Evolutionary conservation across 768 basidiomycete species (phyloP), one percentile per base, ranked within the genome.

Genomic region (Lanmaoa rubissima): DNA sequence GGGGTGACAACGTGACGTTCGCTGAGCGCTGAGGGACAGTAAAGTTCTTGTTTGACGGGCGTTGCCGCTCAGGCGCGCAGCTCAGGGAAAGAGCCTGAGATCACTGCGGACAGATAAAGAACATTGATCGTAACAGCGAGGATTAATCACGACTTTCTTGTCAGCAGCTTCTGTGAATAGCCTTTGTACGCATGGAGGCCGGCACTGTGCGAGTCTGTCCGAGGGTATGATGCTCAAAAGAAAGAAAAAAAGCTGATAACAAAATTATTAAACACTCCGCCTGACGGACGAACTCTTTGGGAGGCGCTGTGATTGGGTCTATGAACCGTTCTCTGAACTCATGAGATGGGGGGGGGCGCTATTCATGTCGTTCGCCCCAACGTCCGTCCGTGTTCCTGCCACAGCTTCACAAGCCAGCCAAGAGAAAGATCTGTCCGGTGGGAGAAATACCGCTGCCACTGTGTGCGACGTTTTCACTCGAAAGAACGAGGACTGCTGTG

Each of bases 31-130:
- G 32, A 17, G 9, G 32, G 9, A 4, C n/a, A 46, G 26, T 13
- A 28, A 28, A 28, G 28, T 39, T 35, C 38, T 31, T 2, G 11
- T 46, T 7, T n/a, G 38, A 35, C 32, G 26, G 42, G 4, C 17
- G 12, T 10, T 3, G 36, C 17, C 4, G 17, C 40, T 11, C 19
- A 9, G 17, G 38, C 10, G 28, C 17, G 14, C 24, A 26, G 21
- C 14, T 36, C 35, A 53, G 42, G 39, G 39, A 45, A 43, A 39
- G 36, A 39, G 24, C 24, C 16, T 38, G 32, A 34, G 13, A 51
- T 61, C 43, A 34, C 53, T 55, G 47, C 42, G 47, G 41, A 38
- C 14, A 8, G 43, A 53, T 50, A 40, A 54, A 44, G 28, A 58
- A 50, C n/a, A 14, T 4, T 39, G 50, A 40, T 31, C 40, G 24